Evolutionary conservation across 257 asterid genomes (phyloP).

Genomic region (Solanum neorickii): DNA sequence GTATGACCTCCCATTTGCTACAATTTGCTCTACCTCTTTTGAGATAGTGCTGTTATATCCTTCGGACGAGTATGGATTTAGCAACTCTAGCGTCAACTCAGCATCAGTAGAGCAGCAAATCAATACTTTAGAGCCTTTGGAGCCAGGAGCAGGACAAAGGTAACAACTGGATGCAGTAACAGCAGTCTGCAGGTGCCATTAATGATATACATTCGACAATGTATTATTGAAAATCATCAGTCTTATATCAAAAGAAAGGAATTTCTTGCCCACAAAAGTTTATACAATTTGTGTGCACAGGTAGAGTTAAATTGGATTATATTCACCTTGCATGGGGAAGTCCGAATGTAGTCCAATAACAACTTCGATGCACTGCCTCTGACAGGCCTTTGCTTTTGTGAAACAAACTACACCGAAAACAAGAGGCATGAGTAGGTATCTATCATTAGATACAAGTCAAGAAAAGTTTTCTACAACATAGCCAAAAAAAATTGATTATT

Average conservation of each 20-base stretch:
- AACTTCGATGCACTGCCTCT: slow-evolving; percentile 73
- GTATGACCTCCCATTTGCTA: slow-evolving; percentile 18
- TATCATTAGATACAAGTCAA: background rate
- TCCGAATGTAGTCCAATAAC: slow-evolving; percentile 46
- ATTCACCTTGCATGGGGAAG: slow-evolving; percentile 78
- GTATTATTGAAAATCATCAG: background rate
- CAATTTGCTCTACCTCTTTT: slow-evolving; percentile 38
- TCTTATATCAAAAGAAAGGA: background rate
- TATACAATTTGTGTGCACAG: background rate
- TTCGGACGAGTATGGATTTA: slow-evolving; percentile 1
- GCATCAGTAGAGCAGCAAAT: slow-evolving; percentile 49
- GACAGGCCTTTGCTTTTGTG: slow-evolving; percentile 69
- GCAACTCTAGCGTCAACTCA: slow-evolving; percentile 20
- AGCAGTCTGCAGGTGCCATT: slow-evolving; percentile 42
- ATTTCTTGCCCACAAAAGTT: background rate
- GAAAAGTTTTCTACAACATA: background rate
- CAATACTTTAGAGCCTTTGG: slow-evolving; percentile 65
- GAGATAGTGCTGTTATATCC: slow-evolving; percentile 10
- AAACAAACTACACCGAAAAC: slow-evolving; percentile 46
- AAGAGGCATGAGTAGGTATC: background rate
- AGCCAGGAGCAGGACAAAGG: slow-evolving; percentile 94
- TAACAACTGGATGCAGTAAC: slow-evolving; percentile 80
- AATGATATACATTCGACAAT: background rate
- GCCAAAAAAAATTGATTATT: background rate
- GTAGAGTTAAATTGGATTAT: background rate